Evolutionary conservation across 306 rosid genomes (phyloP).

Genomic region (Prunus mongolica): DNA sequence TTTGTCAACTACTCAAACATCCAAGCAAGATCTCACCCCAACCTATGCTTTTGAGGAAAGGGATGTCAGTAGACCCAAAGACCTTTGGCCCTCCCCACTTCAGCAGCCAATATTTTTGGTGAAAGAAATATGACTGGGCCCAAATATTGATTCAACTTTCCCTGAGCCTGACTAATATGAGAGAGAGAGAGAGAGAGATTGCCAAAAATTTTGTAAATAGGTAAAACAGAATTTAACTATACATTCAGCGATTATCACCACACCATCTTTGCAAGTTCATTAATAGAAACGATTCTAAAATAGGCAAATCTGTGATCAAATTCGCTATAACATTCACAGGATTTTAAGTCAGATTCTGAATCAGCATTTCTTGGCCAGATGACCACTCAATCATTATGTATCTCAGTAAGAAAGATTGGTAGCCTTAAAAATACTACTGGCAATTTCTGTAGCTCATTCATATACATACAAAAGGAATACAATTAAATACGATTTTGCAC

Average conservation of each 20-base stretch:
- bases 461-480: neutral
- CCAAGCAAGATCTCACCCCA: neutral
- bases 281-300: neutral
- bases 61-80: neutral
- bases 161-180: neutral
- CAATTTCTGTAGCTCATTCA: constrained; percentile 1
- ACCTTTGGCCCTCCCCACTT: neutral
- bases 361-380: neutral
- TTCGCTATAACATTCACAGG: neutral
- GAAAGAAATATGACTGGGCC: no score
- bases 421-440: neutral
- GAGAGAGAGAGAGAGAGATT: neutral
- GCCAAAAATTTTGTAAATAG: no score
- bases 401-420: neutral
- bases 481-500: neutral
- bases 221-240: neutral
- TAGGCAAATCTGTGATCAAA: neutral
- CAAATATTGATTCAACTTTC: no score
- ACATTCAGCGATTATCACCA: neutral
- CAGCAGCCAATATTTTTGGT: no score
- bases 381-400: neutral
- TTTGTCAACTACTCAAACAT: neutral
- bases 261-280: neutral
- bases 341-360: neutral
- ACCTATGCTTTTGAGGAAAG: neutral